phyloP scores from a whole-genome alignment of 1,139 yeast genomes.

The Saccharomyces uvarum region DNA sequence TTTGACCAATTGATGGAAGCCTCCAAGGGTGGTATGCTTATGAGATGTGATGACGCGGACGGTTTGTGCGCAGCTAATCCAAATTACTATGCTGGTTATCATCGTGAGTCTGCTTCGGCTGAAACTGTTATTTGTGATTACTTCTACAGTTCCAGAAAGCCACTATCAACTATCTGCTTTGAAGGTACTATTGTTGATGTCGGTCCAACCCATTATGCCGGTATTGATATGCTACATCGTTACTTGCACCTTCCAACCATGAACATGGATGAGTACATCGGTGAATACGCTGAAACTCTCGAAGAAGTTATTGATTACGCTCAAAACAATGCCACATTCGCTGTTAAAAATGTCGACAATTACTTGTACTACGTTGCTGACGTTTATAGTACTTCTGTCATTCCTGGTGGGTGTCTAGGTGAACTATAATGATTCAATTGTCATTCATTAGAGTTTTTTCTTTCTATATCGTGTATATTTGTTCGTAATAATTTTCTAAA shows the following conservation, averaged over 20 bases:
- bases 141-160: slow-evolving; percentile 25
- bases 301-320: slow-evolving; percentile 25
- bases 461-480: not conserved
- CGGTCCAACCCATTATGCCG: slow-evolving; percentile 23
- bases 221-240: slow-evolving; percentile 30
- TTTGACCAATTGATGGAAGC: slow-evolving; percentile 29
- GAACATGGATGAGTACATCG: slow-evolving; percentile 16
- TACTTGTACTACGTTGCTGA: slow-evolving; percentile 27
- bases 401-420: slow-evolving; percentile 20
- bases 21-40: slow-evolving; percentile 29
- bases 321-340: slow-evolving; percentile 21
- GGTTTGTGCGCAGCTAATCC: slow-evolving; percentile 30
- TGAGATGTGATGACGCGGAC: slow-evolving; percentile 36
- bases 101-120: slow-evolving; percentile 33
- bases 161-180: slow-evolving; percentile 25
- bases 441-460: not conserved
- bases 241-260: slow-evolving; percentile 25
- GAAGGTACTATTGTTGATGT: slow-evolving; percentile 22
- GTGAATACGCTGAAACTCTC: slow-evolving; percentile 27
- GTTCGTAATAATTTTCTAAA: not conserved
- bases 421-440: not conserved
- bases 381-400: slow-evolving; percentile 20
- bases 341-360: slow-evolving; percentile 25
- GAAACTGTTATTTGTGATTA: slow-evolving; percentile 34
- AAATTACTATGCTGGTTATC: slow-evolving; percentile 36